Evolutionary conservation across 306 rosid genomes (phyloP), one percentile per base, ranked within the genome.

Genomic region (Arachis hypogaea): DNA sequence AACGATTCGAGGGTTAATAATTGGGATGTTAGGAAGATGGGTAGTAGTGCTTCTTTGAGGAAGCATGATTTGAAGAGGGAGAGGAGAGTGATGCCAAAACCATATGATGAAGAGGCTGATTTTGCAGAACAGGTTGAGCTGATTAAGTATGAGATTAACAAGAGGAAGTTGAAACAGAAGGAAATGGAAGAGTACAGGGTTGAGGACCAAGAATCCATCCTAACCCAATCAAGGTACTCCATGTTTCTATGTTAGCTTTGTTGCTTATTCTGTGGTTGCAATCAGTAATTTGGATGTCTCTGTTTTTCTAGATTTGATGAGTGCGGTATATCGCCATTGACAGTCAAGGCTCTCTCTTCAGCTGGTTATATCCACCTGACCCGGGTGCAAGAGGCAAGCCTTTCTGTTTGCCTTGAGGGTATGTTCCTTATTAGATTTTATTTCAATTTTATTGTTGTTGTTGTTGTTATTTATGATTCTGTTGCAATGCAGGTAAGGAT

Each of bases 361-460:
- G 88, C 97, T 72, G 91, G 95, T 33, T 94, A 86, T 83, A 60
- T 82, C 73, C 86, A 72, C 41, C 80, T 91, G 98, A 91, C 97
- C 22, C 84, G 88, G 42, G 95, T 89, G 14, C 98, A 94, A 77
- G 96, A 91, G 90, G 91, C 85, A 63, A 81, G 90, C 75, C 77
- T 94, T 67, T 58, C 90, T 54, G 63, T 80, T 84, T 79, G 88
- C 78, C 89, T 94, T 77, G 95, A 91, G 62, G 97, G 98, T 94
- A 81, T 36, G 88, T 74, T 78, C 49, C 65, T 40, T 73, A 11
- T 57, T 68, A 11, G 52, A 52, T 50, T 73, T 30, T 28, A 40
- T 71, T 69, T 62, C 5, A 8, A 66, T 42, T 36, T 60, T 82
- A 71, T 5, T 61, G 38, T 33, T 33, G 4, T 33, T 33, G 38